Evolutionary conservation across 2,329 filamentous ascomycete genomes (phyloP).

Genomic region (Teratosphaeria viscida): DNA sequence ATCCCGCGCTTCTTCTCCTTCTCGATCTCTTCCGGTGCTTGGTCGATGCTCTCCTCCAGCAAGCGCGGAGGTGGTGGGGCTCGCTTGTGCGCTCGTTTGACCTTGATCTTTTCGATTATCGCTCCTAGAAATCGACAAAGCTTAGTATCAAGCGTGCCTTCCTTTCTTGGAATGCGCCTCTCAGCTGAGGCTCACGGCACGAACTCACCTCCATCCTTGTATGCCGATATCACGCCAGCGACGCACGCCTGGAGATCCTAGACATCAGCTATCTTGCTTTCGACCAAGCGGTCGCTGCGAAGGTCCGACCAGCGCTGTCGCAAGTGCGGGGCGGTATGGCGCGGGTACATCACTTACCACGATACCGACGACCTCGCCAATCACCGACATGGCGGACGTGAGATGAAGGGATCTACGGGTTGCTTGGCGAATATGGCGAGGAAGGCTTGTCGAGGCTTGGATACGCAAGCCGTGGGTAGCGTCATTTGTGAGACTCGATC

Average conservation of each 20-base stretch:
- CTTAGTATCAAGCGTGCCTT: neutral
- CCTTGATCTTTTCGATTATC: conserved; percentile 25
- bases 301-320: neutral
- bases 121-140: conserved; percentile 1
- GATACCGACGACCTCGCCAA: conserved; percentile 7
- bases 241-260: conserved; percentile 3
- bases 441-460: neutral
- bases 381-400: neutral
- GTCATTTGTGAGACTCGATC: neutral
- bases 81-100: conserved; percentile 18
- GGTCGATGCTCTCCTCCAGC: conserved; percentile 23
- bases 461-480: neutral
- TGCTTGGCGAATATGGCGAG: neutral
- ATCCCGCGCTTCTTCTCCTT: conserved; percentile 22
- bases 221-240: conserved; percentile 6
- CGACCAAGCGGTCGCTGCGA: neutral
- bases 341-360: neutral
- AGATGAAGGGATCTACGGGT: neutral
- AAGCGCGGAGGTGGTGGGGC: conserved; percentile 20
- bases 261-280: neutral
- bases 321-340: neutral
- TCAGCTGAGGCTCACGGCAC: neutral
- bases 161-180: neutral
- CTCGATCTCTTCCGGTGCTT: conserved; percentile 24
- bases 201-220: conserved; percentile 9